phyloP scores from a whole-genome alignment of 805 yeast genomes.

The Candida tibetensis region DNA sequence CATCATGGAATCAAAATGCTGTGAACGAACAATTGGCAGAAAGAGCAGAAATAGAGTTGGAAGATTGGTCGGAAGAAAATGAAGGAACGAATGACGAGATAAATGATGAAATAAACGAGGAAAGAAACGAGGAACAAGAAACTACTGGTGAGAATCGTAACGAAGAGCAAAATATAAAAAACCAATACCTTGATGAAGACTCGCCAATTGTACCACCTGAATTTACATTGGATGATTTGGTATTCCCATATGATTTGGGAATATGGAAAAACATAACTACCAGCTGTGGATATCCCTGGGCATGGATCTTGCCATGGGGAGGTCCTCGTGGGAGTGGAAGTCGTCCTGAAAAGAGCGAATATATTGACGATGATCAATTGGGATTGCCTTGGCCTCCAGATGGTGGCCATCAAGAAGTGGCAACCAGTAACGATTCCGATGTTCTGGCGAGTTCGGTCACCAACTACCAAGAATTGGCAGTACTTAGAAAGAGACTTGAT shows the following conservation, averaged over 20 bases:
- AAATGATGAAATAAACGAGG: slow-evolving; percentile 4
- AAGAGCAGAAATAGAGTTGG: slow-evolving; percentile 1
- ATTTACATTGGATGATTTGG: slow-evolving; percentile 58
- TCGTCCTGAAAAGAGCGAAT: slow-evolving; percentile 49
- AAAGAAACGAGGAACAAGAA: not conserved
- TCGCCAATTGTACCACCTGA: slow-evolving; percentile 26
- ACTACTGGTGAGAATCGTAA: not conserved
- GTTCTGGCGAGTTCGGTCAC: slow-evolving; percentile 4
- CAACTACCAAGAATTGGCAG: slow-evolving; percentile 13
- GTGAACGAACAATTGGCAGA: slow-evolving; percentile 14
- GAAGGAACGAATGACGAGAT: slow-evolving; percentile 5
- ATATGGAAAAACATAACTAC: slow-evolving; percentile 49
- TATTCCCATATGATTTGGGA: slow-evolving; percentile 84
- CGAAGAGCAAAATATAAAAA: not conserved
- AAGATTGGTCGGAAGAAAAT: not conserved
- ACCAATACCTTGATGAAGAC: not conserved
- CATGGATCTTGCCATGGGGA: slow-evolving; percentile 75
- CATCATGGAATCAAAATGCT: slow-evolving; percentile 42
- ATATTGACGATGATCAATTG: slow-evolving; percentile 53
- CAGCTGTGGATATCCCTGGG: slow-evolving; percentile 60
- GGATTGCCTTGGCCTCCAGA: slow-evolving; percentile 94
- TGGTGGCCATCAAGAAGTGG: slow-evolving; percentile 50
- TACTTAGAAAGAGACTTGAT: slow-evolving; percentile 33
- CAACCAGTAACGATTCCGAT: slow-evolving; percentile 10
- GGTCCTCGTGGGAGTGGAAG: slow-evolving; percentile 56